phyloP scores from a whole-genome alignment of 148 eudicot species.

The Persicaria tinctoria region DNA sequence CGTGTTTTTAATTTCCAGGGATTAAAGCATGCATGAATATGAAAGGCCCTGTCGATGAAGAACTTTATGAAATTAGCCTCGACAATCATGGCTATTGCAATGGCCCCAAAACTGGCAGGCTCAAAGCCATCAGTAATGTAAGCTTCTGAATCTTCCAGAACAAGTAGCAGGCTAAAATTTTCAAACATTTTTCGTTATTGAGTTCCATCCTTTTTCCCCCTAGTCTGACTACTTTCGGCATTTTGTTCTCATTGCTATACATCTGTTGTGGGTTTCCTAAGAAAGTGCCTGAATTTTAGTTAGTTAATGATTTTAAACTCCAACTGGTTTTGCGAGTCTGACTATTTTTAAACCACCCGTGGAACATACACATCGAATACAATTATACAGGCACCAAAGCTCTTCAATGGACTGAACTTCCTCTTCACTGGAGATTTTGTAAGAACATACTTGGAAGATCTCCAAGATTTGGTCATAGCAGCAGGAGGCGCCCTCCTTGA shows the following conservation, averaged over 20 bases:
- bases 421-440: conserved; percentile 57
- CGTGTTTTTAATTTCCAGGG: conserved; percentile 37
- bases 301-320: too few relatives aligned
- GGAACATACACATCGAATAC: neutral
- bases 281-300: too few relatives aligned
- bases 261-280: too few relatives aligned
- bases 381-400: conserved; percentile 56
- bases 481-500: conserved; percentile 64
- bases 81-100: too few relatives aligned
- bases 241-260: too few relatives aligned
- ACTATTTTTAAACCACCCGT: too few relatives aligned
- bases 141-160: conserved; percentile 18
- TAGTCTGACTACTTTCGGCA: too few relatives aligned
- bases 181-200: too few relatives aligned
- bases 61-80: too few relatives aligned
- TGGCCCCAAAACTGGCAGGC: conserved; percentile 20
- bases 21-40: conserved; percentile 54
- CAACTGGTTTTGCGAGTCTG: too few relatives aligned
- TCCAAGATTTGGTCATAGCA: conserved; percentile 41
- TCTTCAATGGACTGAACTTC: conserved; percentile 54
- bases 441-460: conserved; percentile 44
- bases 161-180: neutral
- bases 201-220: too few relatives aligned
- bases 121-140: conserved; percentile 45
- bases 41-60: conserved; percentile 14